Base-by-base conservation (phyloP, 2,329 filamentous ascomycete genomes). In the Neospermospora avenae region DNA sequence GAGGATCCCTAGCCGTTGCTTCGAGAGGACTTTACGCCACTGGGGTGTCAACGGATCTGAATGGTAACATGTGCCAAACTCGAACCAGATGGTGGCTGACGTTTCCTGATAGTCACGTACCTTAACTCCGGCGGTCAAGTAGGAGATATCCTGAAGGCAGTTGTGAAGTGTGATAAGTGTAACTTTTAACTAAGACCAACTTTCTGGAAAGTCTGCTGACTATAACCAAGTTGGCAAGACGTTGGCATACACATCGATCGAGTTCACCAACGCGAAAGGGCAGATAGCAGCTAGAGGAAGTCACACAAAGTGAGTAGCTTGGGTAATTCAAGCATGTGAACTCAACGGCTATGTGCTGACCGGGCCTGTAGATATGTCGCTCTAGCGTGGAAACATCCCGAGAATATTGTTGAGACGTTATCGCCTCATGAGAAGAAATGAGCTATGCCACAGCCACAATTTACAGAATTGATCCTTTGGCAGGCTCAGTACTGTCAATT, bases 11-110 rank as follows among this genome's bases (percentile, higher is more conserved):
- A 2, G 85, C 85, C 10, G 84, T 88, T 2, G 85, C 85, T 1
- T 87, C 85, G 1, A 84, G 81, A 63, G 85, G 85, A 0, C 75
- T 84, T 1, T 87, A 83, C 67, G 78, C 80, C 18, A 88, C 85
- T 0, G 85, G 85, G 11, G 85, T 88, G 3, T 85, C 85, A 2
- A 88, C 85, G 0, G 85, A 88, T 64, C 70, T 88, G 14, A 88
- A 85, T 57, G 83, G 84, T 84, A 71, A 61, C 28, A 31, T 31
- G 58, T 25, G 24, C 20, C 6, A 20, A 8, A 22, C 34, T 25
- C 14, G 22, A n/a, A 22, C 14, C 11, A 44, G 3, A n/a, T 6
- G 24, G 4, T 34, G 22, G 18, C 35, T 55, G 34, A 54, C 28
- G n/a, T 20, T 2, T 14, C n/a, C n/a, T 22, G 6, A 5, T 39